phyloP scores from a whole-genome alignment of 495 filamentous ascomycete genomes.

The Schizothecium vesticola region DNA sequence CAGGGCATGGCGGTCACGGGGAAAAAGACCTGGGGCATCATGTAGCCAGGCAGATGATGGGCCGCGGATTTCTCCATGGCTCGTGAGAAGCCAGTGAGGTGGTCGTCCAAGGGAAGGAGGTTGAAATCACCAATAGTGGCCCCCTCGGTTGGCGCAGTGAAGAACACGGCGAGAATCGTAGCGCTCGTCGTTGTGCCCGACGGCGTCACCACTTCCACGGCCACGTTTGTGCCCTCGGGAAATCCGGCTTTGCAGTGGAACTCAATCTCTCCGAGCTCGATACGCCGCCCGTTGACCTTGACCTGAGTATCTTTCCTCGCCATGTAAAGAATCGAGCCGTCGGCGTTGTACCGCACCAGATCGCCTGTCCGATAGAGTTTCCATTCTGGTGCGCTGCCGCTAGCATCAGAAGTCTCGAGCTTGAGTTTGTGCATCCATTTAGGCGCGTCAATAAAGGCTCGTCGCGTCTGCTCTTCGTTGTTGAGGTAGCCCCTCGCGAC shows the following conservation, averaged over 20 bases:
- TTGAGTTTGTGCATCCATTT: slow-evolving; percentile 33
- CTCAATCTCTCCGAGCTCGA: slow-evolving; percentile 39
- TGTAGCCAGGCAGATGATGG: slow-evolving; percentile 35
- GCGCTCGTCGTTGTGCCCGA: slow-evolving; percentile 10
- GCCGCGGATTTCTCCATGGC: slow-evolving; percentile 22
- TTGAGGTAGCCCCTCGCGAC: slow-evolving; percentile 42
- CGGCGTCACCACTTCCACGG: slow-evolving; percentile 28
- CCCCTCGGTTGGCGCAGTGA: neutral
- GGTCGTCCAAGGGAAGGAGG: slow-evolving; percentile 14
- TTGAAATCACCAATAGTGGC: neutral
- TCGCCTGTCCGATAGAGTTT: slow-evolving; percentile 49
- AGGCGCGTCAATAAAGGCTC: slow-evolving; percentile 30
- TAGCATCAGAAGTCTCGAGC: neutral
- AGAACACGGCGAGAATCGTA: slow-evolving; percentile 18
- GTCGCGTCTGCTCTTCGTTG: slow-evolving; percentile 30
- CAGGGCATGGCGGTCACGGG: slow-evolving; percentile 48
- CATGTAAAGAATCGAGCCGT: slow-evolving; percentile 27
- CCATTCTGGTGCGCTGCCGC: neutral
- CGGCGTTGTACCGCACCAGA: slow-evolving; percentile 46
- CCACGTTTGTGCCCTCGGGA: slow-evolving; percentile 12
- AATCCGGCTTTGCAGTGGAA: slow-evolving; percentile 10
- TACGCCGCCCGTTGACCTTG: slow-evolving; percentile 36
- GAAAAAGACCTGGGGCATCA: slow-evolving; percentile 55
- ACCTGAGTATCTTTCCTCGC: slow-evolving; percentile 38
- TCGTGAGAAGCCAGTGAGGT: neutral